Conservation (phyloP, 1,284 basidiomycete species). For the Erythrobasidium hasegawianum region DNA sequence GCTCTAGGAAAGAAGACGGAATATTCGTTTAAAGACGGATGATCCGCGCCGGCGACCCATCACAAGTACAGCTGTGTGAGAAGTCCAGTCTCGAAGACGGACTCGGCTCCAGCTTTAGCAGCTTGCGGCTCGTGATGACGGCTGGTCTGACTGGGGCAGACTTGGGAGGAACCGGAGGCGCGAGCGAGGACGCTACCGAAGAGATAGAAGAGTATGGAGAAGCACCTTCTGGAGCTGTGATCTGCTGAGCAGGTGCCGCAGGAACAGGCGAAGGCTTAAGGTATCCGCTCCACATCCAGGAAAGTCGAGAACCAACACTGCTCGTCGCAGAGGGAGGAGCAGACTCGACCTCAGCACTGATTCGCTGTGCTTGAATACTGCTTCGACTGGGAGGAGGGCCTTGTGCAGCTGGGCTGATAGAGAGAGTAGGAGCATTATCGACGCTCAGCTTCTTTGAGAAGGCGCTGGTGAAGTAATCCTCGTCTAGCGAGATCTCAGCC, state of each 20-base stretch:
- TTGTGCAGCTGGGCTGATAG: background rate
- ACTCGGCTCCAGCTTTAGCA: conserved; percentile 28
- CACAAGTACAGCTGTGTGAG: conserved; percentile 11
- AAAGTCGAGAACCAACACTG: conserved; percentile 12
- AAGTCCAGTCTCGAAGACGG: conserved; percentile 28
- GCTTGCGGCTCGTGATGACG: background rate
- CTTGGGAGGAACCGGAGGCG: conserved; percentile 13
- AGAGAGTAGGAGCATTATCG: conserved; percentile 9
- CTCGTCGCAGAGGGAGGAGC: background rate
- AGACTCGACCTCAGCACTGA: conserved; percentile 1
- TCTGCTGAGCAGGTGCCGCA: background rate
- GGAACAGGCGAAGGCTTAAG: conserved; percentile 13
- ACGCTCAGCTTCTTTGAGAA: conserved; percentile 2
- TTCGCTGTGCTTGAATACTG: conserved; percentile 1
- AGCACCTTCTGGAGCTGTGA: background rate
- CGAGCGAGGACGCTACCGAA: background rate
- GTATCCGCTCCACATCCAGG: conserved; percentile 26
- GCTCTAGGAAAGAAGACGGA: background rate
- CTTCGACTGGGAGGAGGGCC: conserved; percentile 22
- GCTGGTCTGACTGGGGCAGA: background rate
- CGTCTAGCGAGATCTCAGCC: conserved; percentile 31
- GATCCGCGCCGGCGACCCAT: background rate
- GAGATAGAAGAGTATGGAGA: conserved; percentile 12
- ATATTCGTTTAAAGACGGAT: background rate
- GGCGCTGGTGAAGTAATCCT: conserved; percentile 30